A percentile compares a stretch with the other conserved stretches of the same genome.
Conservation (phyloP, 1,139 yeast genomes). For the Pichia sp. region DNA sequence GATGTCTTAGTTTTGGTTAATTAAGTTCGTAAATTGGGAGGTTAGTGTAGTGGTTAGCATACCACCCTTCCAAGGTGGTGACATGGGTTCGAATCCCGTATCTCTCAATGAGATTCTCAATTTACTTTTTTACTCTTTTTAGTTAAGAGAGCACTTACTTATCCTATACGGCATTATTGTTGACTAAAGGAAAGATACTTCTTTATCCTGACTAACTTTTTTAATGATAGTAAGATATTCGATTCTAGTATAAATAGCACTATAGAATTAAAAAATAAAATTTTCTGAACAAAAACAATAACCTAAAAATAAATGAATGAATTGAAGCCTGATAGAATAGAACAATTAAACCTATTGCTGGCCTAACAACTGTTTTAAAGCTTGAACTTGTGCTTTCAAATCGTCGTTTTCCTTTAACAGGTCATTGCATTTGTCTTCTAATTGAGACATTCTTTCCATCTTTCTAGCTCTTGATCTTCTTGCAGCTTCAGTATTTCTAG, state of each 20-base stretch:
- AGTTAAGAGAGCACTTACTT: not conserved
- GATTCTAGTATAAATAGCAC: not conserved
- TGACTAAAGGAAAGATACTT: not conserved
- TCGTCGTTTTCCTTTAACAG: constrained; percentile 51
- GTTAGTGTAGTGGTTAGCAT: constrained; percentile 48
- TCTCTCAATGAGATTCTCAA: constrained; percentile 48
- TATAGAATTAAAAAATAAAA: not conserved
- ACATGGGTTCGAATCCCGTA: constrained; percentile 82
- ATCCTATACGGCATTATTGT: no score
- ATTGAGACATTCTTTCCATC: constrained; percentile 78
- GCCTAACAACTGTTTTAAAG: constrained; percentile 48
- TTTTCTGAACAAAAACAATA: not conserved
- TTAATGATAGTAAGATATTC: not conserved
- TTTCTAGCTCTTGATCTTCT: constrained; percentile 92
- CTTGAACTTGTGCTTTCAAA: constrained; percentile 54
- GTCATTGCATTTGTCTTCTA: constrained; percentile 71
- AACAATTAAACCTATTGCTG: not conserved
- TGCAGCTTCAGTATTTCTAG: constrained; percentile 95
- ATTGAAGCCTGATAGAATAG: not conserved
- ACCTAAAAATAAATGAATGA: not conserved
- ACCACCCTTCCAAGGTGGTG: constrained; percentile 76
- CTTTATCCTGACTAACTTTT: no score
- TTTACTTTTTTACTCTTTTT: constrained; percentile 23
- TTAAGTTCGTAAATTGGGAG: constrained; percentile 24
- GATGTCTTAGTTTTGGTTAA: no score